A percentile compares a stretch with the other conserved stretches of the same genome.
These are phyloP conservation scores for Cynanchum wilfordii DNA, from an alignment of 257 asterid genomes.

Conservation along the genomic window DNA sequence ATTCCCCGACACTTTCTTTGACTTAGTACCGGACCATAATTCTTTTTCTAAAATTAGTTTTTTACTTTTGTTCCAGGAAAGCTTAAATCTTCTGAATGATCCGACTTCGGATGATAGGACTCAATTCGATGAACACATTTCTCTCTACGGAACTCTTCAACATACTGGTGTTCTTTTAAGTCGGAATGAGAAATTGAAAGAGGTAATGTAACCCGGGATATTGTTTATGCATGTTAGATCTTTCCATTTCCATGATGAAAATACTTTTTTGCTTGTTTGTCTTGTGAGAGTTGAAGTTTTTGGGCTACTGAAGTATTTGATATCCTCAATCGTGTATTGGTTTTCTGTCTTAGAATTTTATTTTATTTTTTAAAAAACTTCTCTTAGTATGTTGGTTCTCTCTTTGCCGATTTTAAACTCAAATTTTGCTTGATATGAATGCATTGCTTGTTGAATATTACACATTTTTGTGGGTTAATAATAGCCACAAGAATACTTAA, in stretches of 20 bases:
- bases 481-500: not conserved
- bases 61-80: slow-evolving; percentile 49
- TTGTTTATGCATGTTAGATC: too few relatives aligned
- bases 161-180: slow-evolving; percentile 58
- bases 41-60: not conserved
- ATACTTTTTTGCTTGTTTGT: too few relatives aligned
- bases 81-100: slow-evolving; percentile 42
- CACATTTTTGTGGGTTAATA: not conserved
- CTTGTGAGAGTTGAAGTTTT: not conserved
- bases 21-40: not conserved
- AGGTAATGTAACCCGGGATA: slow-evolving; percentile 41
- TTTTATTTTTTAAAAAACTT: too few relatives aligned
- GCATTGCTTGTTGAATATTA: not conserved
- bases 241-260: too few relatives aligned
- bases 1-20: not conserved
- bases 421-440: not conserved
- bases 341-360: not conserved
- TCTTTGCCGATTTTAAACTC: not conserved
- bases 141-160: slow-evolving; percentile 63
- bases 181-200: slow-evolving; percentile 50
- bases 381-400: not conserved
- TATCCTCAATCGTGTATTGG: not conserved
- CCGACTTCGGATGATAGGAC: slow-evolving; percentile 52
- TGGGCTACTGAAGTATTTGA: not conserved
- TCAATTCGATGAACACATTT: slow-evolving; percentile 62